These are phyloP conservation scores for Eucalyptus cloeziana DNA, from an alignment of 345 rosid genomes.

Conservation along the genomic window DNA sequence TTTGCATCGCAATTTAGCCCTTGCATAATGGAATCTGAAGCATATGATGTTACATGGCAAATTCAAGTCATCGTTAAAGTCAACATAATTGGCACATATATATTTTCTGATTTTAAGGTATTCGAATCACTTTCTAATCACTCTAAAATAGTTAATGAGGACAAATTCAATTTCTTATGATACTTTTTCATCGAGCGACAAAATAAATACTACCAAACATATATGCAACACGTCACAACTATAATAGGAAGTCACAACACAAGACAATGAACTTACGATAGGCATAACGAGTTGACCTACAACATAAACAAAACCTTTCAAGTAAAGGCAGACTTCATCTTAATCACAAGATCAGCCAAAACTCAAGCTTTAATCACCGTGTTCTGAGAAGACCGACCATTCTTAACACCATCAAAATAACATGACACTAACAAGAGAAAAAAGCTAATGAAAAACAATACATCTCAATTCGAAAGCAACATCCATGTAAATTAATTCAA, in stretches of 20 bases:
- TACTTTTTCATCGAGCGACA: neutral
- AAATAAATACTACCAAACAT: neutral
- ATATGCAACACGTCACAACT: neutral
- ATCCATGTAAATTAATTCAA: neutral
- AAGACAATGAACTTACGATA: neutral
- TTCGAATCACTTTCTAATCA: rapidly evolving
- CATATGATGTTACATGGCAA: neutral
- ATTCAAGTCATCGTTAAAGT: neutral
- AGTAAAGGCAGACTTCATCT: neutral
- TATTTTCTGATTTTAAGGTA: neutral
- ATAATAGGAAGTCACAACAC: neutral
- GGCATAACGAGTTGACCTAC: neutral
- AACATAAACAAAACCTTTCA: neutral
- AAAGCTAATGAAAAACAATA: neutral
- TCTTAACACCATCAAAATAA: neutral
- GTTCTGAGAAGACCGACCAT: neutral
- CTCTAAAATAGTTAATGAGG: neutral
- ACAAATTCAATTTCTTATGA: neutral
- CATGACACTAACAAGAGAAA: neutral
- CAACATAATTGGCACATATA: neutral
- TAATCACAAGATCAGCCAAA: neutral
- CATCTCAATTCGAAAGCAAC: neutral
- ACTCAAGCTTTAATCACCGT: neutral
- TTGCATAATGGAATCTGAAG: neutral
- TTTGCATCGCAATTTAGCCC: neutral